phyloP scores from a whole-genome alignment of 108 stramenopile genomes.

The Skeletonema tropicum region DNA sequence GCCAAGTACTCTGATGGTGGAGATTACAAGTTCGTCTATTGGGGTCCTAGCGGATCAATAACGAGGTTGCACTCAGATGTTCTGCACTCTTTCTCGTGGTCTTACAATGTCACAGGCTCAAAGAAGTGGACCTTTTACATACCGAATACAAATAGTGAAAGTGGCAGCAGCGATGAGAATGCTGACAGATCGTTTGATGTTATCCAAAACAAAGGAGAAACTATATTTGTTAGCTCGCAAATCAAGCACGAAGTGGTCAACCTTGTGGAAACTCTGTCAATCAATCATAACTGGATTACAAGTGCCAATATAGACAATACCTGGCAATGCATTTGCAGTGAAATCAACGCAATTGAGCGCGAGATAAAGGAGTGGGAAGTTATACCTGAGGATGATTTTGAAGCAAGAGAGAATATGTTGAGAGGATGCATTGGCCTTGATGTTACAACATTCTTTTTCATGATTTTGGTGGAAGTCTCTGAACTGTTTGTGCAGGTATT shows the following conservation, averaged over 20 bases:
- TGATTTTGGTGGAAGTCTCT: constrained; percentile 25
- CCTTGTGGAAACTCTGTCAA: constrained; percentile 76
- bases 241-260: constrained; percentile 89
- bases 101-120: constrained; percentile 78
- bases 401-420: constrained; percentile 75
- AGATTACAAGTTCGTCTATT: constrained; percentile 89
- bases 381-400: constrained; percentile 43
- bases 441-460: constrained; percentile 54
- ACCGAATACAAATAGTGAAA: constrained; percentile 9
- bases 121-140: constrained; percentile 85
- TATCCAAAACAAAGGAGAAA: constrained; percentile 71
- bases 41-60: constrained; percentile 70
- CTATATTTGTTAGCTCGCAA: constrained; percentile 81
- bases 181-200: constrained; percentile 36
- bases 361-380: constrained; percentile 64
- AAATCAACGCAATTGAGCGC: constrained; percentile 61
- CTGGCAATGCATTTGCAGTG: constrained; percentile 60
- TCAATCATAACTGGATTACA: constrained; percentile 92
- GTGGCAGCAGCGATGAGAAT: background rate
- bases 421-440: constrained; percentile 81
- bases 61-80: constrained; percentile 89
- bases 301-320: constrained; percentile 52
- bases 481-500: constrained; percentile 13
- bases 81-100: constrained; percentile 85
- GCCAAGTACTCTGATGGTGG: constrained; percentile 47